Conservation (phyloP, 805 yeast genomes). For the Candida ficus region DNA sequence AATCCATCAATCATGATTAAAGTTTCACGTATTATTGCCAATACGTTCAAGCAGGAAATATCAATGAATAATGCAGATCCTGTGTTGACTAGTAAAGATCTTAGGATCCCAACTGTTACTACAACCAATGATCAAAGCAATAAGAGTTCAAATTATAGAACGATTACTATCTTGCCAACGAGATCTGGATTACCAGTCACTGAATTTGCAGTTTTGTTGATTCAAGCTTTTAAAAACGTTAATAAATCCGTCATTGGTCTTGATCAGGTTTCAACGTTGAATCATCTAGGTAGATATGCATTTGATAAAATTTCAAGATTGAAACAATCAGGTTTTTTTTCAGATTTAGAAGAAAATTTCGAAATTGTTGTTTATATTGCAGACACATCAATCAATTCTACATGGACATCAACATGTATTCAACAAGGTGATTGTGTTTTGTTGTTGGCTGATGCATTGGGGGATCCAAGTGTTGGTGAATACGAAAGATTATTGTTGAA, state of each 20-base stretch:
- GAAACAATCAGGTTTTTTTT: slow-evolving; percentile 83
- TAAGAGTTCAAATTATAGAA: slow-evolving; percentile 54
- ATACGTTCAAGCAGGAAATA: slow-evolving; percentile 29
- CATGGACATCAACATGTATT: slow-evolving; percentile 90
- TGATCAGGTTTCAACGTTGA: slow-evolving; percentile 77
- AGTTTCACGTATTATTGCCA: slow-evolving; percentile 82
- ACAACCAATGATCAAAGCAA: slow-evolving; percentile 7
- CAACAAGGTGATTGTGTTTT: slow-evolving; percentile 95
- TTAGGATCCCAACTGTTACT: slow-evolving; percentile 28
- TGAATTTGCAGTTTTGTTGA: slow-evolving; percentile 74
- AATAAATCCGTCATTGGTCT: slow-evolving; percentile 71
- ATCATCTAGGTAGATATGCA: slow-evolving; percentile 85
- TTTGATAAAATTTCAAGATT: slow-evolving; percentile 83
- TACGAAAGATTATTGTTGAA: slow-evolving; percentile 73
- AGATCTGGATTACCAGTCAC: slow-evolving; percentile 78
- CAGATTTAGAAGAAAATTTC: slow-evolving; percentile 84
- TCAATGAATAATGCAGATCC: slow-evolving; percentile 11
- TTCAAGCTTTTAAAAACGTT: slow-evolving; percentile 64
- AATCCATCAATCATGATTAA: slow-evolving; percentile 89
- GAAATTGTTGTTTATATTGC: slow-evolving; percentile 88
- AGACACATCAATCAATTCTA: slow-evolving; percentile 75
- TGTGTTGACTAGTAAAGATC: slow-evolving; percentile 1
- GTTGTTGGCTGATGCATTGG: slow-evolving; percentile 77
- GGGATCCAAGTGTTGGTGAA: slow-evolving; percentile 73
- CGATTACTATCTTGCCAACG: slow-evolving; percentile 80